These are phyloP conservation scores for Nothopassalora personata DNA, from an alignment of 2,329 filamentous ascomycete genomes.

Conservation along the genomic window DNA sequence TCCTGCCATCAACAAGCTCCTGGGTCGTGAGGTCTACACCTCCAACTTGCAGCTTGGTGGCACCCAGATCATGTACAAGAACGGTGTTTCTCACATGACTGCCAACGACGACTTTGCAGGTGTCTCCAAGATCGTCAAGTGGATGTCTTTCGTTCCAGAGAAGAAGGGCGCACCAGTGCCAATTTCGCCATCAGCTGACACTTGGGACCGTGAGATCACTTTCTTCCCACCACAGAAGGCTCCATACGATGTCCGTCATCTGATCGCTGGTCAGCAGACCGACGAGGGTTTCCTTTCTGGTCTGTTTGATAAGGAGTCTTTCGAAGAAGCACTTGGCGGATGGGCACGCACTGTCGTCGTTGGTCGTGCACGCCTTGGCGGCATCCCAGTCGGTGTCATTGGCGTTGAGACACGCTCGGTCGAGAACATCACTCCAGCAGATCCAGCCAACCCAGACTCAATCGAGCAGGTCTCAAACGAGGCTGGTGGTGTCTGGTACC, in stretches of 20 bases:
- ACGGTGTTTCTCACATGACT: slow-evolving; percentile 98
- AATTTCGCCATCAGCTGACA: slow-evolving; percentile 78
- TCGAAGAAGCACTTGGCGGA: slow-evolving; percentile 91
- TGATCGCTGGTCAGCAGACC: slow-evolving; percentile 83
- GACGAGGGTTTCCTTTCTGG: slow-evolving; percentile 82
- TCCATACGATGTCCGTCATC: slow-evolving; percentile 86
- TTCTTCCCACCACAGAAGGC: slow-evolving; percentile 78
- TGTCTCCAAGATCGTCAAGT: slow-evolving; percentile 95
- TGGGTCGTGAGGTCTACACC: slow-evolving; percentile 96
- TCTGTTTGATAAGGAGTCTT: slow-evolving; percentile 94
- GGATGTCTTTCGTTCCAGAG: slow-evolving; percentile 95
- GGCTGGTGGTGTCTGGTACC: slow-evolving; percentile 98
- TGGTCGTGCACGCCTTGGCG: slow-evolving; percentile 89
- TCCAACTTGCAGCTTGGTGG: slow-evolving; percentile 98
- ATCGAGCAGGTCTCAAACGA: slow-evolving; percentile 93
- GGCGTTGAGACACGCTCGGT: slow-evolving; percentile 92
- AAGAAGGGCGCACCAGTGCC: slow-evolving; percentile 89
- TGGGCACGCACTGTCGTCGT: slow-evolving; percentile 97
- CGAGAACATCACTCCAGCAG: slow-evolving; percentile 93
- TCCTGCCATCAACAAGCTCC: slow-evolving; percentile 93
- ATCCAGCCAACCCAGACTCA: slow-evolving; percentile 96
- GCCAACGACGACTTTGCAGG: slow-evolving; percentile 96
- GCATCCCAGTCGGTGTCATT: slow-evolving; percentile 98
- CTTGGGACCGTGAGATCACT: slow-evolving; percentile 86
- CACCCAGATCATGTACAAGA: slow-evolving; percentile 99